Base-by-base conservation (phyloP, 192 early-diverging fungal species). In the Phycomyces blakesleeanus region DNA sequence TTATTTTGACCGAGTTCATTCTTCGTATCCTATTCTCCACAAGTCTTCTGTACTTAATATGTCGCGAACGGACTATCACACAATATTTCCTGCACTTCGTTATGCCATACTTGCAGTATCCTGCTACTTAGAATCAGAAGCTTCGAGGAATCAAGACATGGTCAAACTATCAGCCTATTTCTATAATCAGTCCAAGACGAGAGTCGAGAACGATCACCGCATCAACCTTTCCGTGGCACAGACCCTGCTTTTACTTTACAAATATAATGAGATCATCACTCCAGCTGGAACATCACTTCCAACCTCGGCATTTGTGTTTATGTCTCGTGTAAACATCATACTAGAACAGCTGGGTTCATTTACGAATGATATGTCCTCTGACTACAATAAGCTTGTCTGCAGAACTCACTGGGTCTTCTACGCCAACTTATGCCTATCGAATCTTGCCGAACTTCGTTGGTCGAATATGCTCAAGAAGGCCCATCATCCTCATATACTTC, bases 201-300 rank as follows among this genome's bases (percentile, higher is more conserved):
- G 44, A 47, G 11, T 47, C 18, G 44, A 47, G 2, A 47, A 12
- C 15, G 44, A 47, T 18, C 12, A 18, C 11, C 44, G 18, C 3
- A 3, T 47, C 44, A 18, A 47, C 16, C 38, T 63, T 10, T 21
- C 34, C 11, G 34, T 37, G 14, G 51, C 40, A 20, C 61, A 63
- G 24, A 63, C 51, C 12, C 38, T 63, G 4, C 40, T 63, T 6
- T 26, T 63, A 15, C 26, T 63, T 7, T 63, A 63, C 15, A 63
- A 63, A 42, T 54, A 63, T 53, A 50, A 63, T 18, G 61, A 63
- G 10, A 14, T 63, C 4, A 29, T 53, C 40, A 63, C 61, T 10
- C 61, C 61, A 11, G 51, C 51, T 10, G 61, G 51, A 26, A 54
- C 34, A 5, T 51, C 10, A 6, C 18, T 63, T 22, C 38, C 61